Evolutionary conservation across 2,329 filamentous ascomycete genomes (phyloP).

Genomic region (Rhynchosporium graminicola): DNA sequence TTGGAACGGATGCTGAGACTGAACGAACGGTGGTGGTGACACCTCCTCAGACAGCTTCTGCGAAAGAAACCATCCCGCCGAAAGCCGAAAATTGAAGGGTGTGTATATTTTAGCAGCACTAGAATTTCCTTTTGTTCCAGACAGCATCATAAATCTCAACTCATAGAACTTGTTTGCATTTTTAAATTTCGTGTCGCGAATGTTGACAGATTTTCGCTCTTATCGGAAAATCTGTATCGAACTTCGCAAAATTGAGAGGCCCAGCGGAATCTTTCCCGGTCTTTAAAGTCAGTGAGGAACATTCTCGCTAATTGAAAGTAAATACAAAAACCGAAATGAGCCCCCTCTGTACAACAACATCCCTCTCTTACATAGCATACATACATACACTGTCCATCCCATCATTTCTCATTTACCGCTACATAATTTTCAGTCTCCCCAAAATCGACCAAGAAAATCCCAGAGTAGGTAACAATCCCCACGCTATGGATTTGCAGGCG

Average conservation of each 20-base stretch:
- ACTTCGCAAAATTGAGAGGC: not conserved
- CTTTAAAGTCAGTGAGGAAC: not conserved
- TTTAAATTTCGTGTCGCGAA: too few relatives aligned
- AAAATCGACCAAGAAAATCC: not conserved
- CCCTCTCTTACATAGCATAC: too few relatives aligned
- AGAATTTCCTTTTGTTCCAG: not conserved
- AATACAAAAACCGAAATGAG: slow-evolving; percentile 11
- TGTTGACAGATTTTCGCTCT: too few relatives aligned
- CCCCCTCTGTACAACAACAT: not conserved
- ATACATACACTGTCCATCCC: slow-evolving; percentile 5
- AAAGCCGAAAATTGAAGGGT: not conserved
- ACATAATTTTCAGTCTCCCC: not conserved
- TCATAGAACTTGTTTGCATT: not conserved
- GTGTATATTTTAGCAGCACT: too few relatives aligned
- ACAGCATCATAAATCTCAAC: not conserved
- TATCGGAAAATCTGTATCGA: not conserved
- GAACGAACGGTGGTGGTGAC: not conserved
- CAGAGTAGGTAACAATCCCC: not conserved
- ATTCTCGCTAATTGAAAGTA: not conserved
- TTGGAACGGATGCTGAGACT: not conserved
- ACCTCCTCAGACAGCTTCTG: not conserved
- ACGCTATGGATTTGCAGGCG: not conserved
- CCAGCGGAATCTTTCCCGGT: not conserved
- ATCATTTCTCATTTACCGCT: not conserved
- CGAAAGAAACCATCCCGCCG: not conserved